Conservation (phyloP, 495 filamentous ascomycete genomes). For the Physcia stellaris region DNA sequence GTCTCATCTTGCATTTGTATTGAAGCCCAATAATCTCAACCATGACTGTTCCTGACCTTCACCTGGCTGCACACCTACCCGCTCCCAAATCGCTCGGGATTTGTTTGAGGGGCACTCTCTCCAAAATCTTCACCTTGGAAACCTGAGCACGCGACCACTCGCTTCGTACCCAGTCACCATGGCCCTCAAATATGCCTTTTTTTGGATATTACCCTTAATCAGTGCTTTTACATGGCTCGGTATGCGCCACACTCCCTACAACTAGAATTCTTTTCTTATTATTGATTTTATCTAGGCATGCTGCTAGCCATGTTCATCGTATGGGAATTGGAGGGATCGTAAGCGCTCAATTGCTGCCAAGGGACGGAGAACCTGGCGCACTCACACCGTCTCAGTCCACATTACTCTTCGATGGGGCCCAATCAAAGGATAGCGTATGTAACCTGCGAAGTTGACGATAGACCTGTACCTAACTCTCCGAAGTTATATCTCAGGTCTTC, state of each 20-base stretch:
- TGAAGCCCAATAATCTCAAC: no score
- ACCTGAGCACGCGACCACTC: no score
- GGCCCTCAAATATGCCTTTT: constrained; percentile 23
- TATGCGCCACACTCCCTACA: constrained; percentile 3
- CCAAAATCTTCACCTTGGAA: no score
- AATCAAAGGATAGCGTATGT: constrained; percentile 61
- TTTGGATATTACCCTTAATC: constrained; percentile 69
- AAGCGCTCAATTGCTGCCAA: neutral
- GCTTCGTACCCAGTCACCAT: no score
- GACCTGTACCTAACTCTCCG: constrained; percentile 10
- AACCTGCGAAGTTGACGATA: neutral
- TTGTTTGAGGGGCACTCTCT: no score
- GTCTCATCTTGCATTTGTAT: no score
- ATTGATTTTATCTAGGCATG: constrained; percentile 37
- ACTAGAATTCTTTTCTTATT: constrained; percentile 3
- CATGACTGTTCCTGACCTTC: no score
- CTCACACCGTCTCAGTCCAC: constrained; percentile 18
- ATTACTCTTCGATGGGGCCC: constrained; percentile 53
- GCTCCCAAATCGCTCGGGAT: no score
- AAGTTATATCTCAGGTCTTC: constrained; percentile 4
- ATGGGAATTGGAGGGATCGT: constrained; percentile 48
- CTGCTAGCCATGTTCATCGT: constrained; percentile 52
- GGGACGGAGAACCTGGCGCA: neutral
- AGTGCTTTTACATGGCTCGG: constrained; percentile 71
- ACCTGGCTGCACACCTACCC: no score